A percentile compares a stretch with the other conserved stretches of the same genome.
Conservation (phyloP, 73 alveolate species). For the Paramecium sonneborni region DNA sequence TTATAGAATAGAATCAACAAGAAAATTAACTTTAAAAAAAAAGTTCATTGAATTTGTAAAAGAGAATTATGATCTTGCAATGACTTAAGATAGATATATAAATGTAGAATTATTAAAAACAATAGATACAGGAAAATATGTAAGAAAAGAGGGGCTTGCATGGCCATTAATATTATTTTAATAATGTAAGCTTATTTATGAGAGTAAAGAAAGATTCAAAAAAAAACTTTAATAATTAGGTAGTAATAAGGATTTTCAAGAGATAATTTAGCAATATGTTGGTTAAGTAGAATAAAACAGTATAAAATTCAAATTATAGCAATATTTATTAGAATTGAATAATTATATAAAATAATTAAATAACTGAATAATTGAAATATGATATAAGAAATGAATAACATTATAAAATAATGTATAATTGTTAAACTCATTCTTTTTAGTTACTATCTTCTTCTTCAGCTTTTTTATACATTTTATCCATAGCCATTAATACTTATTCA, state of each 20-base stretch:
- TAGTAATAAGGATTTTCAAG: neutral
- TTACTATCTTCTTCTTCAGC: neutral
- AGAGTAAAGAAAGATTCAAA: neutral
- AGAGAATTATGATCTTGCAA: neutral
- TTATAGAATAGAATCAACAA: neutral
- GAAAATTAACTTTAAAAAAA: neutral
- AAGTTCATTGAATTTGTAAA: neutral
- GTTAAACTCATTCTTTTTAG: neutral
- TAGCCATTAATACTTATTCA: slow-evolving; percentile 1
- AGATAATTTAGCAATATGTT: neutral
- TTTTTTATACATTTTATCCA: slow-evolving; percentile 32
- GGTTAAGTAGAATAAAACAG: neutral
- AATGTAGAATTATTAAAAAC: neutral
- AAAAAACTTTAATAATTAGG: neutral
- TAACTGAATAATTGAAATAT: neutral
- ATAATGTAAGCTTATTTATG: neutral
- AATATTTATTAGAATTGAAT: neutral
- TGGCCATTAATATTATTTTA: neutral
- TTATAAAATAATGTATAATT: neutral
- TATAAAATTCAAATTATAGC: neutral
- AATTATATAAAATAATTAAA: neutral
- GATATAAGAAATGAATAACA: neutral
- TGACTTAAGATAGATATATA: neutral
- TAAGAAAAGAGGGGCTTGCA: neutral
- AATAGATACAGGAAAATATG: neutral